These are phyloP conservation scores for Brettanomyces custersianus DNA, from an alignment of 805 yeast species.

Conservation along the genomic window DNA sequence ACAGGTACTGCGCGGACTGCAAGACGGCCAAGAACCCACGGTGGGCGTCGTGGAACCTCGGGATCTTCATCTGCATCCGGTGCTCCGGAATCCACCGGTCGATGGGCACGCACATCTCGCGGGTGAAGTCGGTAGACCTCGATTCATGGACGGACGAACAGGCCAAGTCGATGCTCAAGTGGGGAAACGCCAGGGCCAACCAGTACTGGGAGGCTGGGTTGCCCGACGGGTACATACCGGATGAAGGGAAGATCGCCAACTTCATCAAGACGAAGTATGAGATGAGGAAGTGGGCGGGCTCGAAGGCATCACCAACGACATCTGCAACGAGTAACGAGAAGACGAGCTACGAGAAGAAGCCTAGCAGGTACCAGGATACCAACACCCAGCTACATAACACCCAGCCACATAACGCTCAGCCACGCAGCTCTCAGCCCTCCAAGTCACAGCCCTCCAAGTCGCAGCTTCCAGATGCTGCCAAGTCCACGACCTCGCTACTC, in stretches of 20 bases:
- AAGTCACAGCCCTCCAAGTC: conserved; percentile 1
- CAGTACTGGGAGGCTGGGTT: conserved; percentile 75
- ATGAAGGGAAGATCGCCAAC: conserved; percentile 75
- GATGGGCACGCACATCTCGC: conserved; percentile 90
- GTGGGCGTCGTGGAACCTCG: conserved; percentile 97
- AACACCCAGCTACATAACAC: background rate
- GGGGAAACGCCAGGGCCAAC: conserved; percentile 84
- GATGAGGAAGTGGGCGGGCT: conserved; percentile 70
- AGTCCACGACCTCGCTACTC: conserved; percentile 4
- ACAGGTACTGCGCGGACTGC: conserved; percentile 85
- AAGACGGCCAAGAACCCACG: conserved; percentile 80
- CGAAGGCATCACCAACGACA: conserved; percentile 10
- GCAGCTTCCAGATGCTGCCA: too few relatives aligned
- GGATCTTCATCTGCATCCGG: conserved; percentile 85
- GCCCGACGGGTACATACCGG: conserved; percentile 65
- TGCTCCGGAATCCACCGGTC: conserved; percentile 95
- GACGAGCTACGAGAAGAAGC: too few relatives aligned
- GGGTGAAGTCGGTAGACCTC: conserved; percentile 88
- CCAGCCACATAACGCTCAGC: background rate
- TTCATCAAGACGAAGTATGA: conserved; percentile 92
- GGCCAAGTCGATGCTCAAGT: conserved; percentile 64
- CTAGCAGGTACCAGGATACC: too few relatives aligned
- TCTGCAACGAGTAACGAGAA: background rate
- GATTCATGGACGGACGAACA: conserved; percentile 97
- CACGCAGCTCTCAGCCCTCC: conserved; percentile 1